Base-by-base conservation (phyloP, 192 early-diverging fungal species). In the Backusella macrospora region DNA sequence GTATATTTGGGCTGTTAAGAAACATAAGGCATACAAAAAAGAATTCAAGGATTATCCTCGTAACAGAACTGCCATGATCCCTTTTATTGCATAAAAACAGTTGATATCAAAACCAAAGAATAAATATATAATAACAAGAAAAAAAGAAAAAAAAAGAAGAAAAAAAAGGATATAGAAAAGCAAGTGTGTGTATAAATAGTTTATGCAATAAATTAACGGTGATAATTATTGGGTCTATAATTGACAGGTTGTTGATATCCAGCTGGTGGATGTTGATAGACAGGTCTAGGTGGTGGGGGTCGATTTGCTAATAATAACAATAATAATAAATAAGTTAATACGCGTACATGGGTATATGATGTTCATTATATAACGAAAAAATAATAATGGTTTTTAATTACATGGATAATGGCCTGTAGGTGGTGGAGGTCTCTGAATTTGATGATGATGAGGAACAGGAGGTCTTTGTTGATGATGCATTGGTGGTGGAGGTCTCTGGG, bases 1-100 rank as follows among this genome's bases (percentile, higher is more conserved):
- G 96, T 93, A 93, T 73, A 34, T 92, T 9, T 99, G 97, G 97
- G 97, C 97, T 4, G 73, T 96, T 76, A 99, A 99, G 88, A 99
- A 99, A 87, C 96, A 97, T 85, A 89, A 88, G 73, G 85, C 87
- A 62, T 99, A 99, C 80, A 85, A 81, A 72, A 91, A 91, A 75
- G 97, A 99, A 80, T 99, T 99, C 85, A 86, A 88, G 6, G 88
- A 92, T 74, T 99, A 97, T 72, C 97, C 97, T 52, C 89, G 88
- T 75, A 88, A 88, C 66, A 89, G 97, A 77, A 94, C 91, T 78
- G 86, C 90, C 47, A 85, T 95, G 79, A 81, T 95, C 78, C 92
- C 93, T 26, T 88, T 91, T 72, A 62, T 93, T 40, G 77, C 83
- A 62, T 91, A 85, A 82, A 66, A 42, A 45, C 7, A 67, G 2